Evolutionary conservation across 2,329 filamentous ascomycete species (phyloP), one percentile per base, ranked within the genome.

Genomic region (Aureobasidium melanogenum): DNA sequence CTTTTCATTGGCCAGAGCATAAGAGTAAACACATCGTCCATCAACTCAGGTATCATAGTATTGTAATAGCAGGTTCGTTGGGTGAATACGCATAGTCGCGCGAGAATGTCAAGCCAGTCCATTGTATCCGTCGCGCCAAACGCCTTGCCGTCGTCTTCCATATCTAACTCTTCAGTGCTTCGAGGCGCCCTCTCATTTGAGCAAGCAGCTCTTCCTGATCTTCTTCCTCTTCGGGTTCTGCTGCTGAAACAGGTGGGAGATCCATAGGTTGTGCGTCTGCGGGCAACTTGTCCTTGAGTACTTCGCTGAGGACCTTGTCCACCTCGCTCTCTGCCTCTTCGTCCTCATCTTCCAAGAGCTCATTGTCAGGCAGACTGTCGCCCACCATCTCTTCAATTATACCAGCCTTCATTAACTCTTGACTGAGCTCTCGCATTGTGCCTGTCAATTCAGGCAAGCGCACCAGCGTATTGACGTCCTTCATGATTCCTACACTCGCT

Each of bases 341-440:
- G 63, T 89, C 85, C 62, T 89, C 83, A 58, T 84, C 79, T 67
- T 88, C 86, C 55, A 90, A 78, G 56, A 87, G 76, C 62, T 91
- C 87, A 66, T 87, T 83, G 64, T 83, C 79, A n/a, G 91, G 90
- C 66, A 97, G 77, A 46, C 82, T 86, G 72, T 97, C 93, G 51
- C 87, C 89, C 5, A 96, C 86, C 89, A 97, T 97, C 78, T 99
- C 94, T 79, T 97, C 93, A 63, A 97, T 96, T 66, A 99, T 93
- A 17, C 93, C 94, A 2, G 94, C 93, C 78, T 91, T 95, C 74
- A 96, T 88, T 67, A 97, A 77, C 80, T 97, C 94, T 62, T 87
- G 82, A 69, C 87, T 88, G 54, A 97, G 79, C 73, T 96, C 90
- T 65, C 86, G 82, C 93, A 97, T 97, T 9, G 92, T 97, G 15